phyloP scores from a whole-genome alignment of 371 early-diverging fungal species.

The Blakeslea trispora region DNA sequence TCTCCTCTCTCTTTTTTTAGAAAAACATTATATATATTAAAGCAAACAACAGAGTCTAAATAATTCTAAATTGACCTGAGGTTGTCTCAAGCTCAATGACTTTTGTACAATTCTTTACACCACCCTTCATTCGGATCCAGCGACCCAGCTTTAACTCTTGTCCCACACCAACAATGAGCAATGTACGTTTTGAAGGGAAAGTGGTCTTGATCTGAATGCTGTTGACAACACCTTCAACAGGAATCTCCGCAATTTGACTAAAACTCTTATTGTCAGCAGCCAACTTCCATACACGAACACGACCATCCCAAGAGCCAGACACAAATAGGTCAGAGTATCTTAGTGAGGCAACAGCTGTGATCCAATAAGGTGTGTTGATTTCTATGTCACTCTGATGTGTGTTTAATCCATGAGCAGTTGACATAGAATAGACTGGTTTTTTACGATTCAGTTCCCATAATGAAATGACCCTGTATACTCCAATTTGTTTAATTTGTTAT shows the following conservation, averaged over 20 bases:
- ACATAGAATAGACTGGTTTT: slow-evolving; percentile 81
- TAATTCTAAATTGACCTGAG: slow-evolving; percentile 17
- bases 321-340: slow-evolving; percentile 89
- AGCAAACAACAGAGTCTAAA: slow-evolving; percentile 5
- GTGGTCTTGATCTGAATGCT: slow-evolving; percentile 55
- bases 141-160: slow-evolving; percentile 92
- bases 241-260: slow-evolving; percentile 56
- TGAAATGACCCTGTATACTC: slow-evolving; percentile 55
- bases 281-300: slow-evolving; percentile 86
- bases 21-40: too few relatives aligned
- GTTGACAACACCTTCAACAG: slow-evolving; percentile 58
- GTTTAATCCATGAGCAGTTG: slow-evolving; percentile 79
- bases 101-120: slow-evolving; percentile 69
- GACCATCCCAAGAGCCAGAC: slow-evolving; percentile 91
- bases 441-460: slow-evolving; percentile 91
- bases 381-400: slow-evolving; percentile 40
- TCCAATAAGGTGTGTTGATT: slow-evolving; percentile 72
- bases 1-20: too few relatives aligned
- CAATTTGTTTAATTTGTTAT: not conserved
- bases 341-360: slow-evolving; percentile 80
- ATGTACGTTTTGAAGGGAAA: slow-evolving; percentile 50
- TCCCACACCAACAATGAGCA: slow-evolving; percentile 79
- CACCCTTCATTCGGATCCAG: slow-evolving; percentile 74
- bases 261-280: slow-evolving; percentile 70
- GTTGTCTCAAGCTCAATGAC: slow-evolving; percentile 46